Evolutionary conservation across 2,329 filamentous ascomycete species (phyloP).

Genomic region (Ciborinia camelliae): DNA sequence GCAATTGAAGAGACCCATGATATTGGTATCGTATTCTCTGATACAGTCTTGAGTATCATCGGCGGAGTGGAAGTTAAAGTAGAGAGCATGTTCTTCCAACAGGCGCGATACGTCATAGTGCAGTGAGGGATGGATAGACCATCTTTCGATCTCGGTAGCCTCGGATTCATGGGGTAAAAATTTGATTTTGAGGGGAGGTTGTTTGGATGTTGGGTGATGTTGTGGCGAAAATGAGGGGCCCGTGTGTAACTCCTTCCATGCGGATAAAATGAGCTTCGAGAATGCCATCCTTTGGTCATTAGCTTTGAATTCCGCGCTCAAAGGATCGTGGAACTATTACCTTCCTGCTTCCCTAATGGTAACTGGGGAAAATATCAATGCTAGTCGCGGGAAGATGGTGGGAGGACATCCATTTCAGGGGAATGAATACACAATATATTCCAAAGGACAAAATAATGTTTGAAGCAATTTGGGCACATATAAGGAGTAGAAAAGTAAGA

Average conservation of each 20-base stretch:
- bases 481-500: not conserved
- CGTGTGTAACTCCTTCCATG: not conserved
- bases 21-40: slow-evolving; percentile 41
- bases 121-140: slow-evolving; percentile 35
- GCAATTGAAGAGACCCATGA: slow-evolving; percentile 44
- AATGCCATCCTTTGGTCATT: not conserved
- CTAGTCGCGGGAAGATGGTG: not conserved
- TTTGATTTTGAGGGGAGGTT: not conserved
- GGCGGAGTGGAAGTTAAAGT: slow-evolving; percentile 36
- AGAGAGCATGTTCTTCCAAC: slow-evolving; percentile 35
- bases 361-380: not conserved
- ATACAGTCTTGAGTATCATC: slow-evolving; percentile 33
- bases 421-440: not conserved
- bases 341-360: not conserved
- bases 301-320: not conserved
- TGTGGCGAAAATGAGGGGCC: not conserved
- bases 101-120: slow-evolving; percentile 37
- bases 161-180: not conserved
- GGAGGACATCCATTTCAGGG: not conserved
- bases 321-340: not conserved
- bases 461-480: not conserved
- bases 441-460: not conserved
- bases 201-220: not conserved
- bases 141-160: not conserved
- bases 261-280: not conserved